phyloP scores from a whole-genome alignment of 1,284 basidiomycete genomes.

The Naganishia cerealis region DNA sequence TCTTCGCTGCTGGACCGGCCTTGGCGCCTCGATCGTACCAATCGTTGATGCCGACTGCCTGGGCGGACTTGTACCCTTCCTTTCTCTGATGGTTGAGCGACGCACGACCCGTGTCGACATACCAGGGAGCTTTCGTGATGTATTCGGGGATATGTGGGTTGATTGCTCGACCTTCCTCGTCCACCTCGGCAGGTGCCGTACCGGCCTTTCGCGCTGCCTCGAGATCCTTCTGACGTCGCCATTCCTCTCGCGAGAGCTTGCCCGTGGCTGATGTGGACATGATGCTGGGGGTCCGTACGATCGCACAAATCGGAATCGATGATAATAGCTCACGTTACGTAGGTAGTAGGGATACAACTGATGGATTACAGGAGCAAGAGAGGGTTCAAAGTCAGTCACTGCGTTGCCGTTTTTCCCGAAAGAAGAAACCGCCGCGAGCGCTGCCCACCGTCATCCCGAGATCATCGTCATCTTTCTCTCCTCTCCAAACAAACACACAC shows the following conservation, averaged over 20 bases:
- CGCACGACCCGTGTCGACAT: slow-evolving; percentile 85
- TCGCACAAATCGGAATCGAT: background rate
- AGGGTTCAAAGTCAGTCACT: slow-evolving; percentile 28
- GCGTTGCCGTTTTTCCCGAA: slow-evolving; percentile 4
- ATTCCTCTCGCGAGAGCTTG: slow-evolving; percentile 90
- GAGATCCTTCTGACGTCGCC: slow-evolving; percentile 88
- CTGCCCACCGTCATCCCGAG: background rate
- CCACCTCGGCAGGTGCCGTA: slow-evolving; percentile 89
- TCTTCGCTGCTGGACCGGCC: slow-evolving; percentile 85
- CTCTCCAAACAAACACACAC: background rate
- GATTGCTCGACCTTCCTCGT: slow-evolving; percentile 90
- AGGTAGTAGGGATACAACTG: slow-evolving; percentile 20
- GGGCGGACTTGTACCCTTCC: slow-evolving; percentile 59
- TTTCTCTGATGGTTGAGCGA: slow-evolving; percentile 90
- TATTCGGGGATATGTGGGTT: slow-evolving; percentile 99
- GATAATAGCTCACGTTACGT: slow-evolving; percentile 24
- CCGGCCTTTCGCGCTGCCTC: slow-evolving; percentile 96
- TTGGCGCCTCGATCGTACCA: slow-evolving; percentile 91
- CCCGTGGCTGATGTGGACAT: slow-evolving; percentile 57
- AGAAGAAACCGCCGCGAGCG: slow-evolving; percentile 4
- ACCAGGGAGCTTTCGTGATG: slow-evolving; percentile 97
- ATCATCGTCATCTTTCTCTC: background rate
- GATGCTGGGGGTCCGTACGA: background rate
- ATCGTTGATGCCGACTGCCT: slow-evolving; percentile 71
- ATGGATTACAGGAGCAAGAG: slow-evolving; percentile 8